phyloP scores from a whole-genome alignment of 805 yeast genomes.

The Lipomyces anomalus region DNA sequence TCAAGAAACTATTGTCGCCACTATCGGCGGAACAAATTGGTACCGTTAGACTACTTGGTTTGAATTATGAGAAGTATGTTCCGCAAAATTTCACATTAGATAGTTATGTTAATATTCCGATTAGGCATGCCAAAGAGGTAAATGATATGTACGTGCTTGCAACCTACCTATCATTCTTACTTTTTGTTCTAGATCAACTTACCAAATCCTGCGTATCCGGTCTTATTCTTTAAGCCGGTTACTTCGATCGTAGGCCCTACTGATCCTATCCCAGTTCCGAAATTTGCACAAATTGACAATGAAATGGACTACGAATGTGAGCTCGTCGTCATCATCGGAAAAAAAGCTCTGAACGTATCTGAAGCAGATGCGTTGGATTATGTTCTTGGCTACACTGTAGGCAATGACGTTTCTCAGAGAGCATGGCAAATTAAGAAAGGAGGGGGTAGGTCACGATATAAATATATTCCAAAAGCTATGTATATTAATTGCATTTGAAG shows the following conservation, averaged over 20 bases:
- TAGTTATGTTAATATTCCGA: neutral
- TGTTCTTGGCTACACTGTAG: slow-evolving; percentile 49
- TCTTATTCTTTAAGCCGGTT: slow-evolving; percentile 47
- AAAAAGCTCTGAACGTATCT: slow-evolving; percentile 41
- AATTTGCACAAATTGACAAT: slow-evolving; percentile 34
- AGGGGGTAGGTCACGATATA: slow-evolving; percentile 31
- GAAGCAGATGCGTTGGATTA: slow-evolving; percentile 42
- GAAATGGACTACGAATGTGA: slow-evolving; percentile 52
- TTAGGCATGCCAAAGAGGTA: slow-evolving; percentile 25
- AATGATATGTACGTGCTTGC: slow-evolving; percentile 5
- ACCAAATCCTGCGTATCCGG: slow-evolving; percentile 45
- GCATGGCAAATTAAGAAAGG: slow-evolving; percentile 52
- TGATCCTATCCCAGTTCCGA: slow-evolving; percentile 41
- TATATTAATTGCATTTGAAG: slow-evolving; percentile 1
- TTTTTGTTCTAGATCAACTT: slow-evolving; percentile 35
- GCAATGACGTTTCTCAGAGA: slow-evolving; percentile 53
- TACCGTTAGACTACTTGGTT: slow-evolving; percentile 46
- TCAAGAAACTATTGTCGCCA: slow-evolving; percentile 40
- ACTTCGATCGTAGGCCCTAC: slow-evolving; percentile 43
- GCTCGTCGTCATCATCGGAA: slow-evolving; percentile 50
- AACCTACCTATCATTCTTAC: neutral
- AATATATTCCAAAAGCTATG: neutral
- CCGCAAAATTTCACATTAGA: neutral
- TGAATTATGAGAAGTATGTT: slow-evolving; percentile 44
- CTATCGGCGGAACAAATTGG: slow-evolving; percentile 35